These are phyloP conservation scores for Saturnispora zaruensis DNA, from an alignment of 805 yeast species.

Conservation along the genomic window DNA sequence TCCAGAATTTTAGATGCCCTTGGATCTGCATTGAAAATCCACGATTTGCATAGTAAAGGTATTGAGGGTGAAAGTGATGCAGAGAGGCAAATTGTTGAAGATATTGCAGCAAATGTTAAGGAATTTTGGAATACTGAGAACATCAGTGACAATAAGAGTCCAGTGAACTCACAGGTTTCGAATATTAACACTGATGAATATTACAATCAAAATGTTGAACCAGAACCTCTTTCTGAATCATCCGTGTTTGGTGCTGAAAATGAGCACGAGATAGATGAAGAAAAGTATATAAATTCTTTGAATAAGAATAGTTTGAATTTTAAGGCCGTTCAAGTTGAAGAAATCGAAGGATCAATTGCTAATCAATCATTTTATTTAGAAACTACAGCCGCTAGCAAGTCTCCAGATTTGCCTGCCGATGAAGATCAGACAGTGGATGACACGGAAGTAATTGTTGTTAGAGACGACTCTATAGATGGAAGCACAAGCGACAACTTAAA, in stretches of 20 bases:
- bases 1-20: constrained; percentile 8
- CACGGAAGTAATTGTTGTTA: constrained; percentile 6
- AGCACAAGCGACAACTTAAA: not conserved
- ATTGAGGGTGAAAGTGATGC: constrained; percentile 10
- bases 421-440: not conserved
- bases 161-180: not conserved
- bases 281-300: constrained; percentile 23
- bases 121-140: not conserved
- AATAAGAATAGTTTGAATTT: constrained; percentile 16
- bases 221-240: constrained; percentile 20
- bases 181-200: not conserved
- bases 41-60: constrained; percentile 9
- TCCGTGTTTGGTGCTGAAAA: constrained; percentile 16
- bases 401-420: not conserved
- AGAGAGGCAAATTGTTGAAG: constrained; percentile 5
- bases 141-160: not conserved
- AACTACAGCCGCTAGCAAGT: constrained; percentile 10
- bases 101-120: not conserved
- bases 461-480: constrained; percentile 1
- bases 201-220: not conserved
- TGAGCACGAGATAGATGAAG: constrained; percentile 17
- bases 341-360: constrained; percentile 15
- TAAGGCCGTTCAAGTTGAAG: constrained; percentile 2
- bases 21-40: constrained; percentile 7
- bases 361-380: constrained; percentile 22